Conservation (phyloP, 306 rosid species). For the Acacia melanoxylon region DNA sequence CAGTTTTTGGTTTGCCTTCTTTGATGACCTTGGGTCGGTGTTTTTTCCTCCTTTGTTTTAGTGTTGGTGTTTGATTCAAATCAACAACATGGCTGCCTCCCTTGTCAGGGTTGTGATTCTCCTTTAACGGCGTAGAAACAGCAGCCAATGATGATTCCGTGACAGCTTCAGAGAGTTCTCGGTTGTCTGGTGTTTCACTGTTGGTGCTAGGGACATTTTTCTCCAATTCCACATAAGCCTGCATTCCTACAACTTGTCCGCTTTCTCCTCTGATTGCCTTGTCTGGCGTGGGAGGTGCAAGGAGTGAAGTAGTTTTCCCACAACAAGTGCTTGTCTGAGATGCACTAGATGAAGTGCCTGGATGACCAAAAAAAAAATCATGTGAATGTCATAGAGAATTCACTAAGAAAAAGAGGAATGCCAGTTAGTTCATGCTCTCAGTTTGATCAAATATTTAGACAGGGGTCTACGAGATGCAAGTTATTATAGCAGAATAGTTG, state of each 20-base stretch:
- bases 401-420: background rate
- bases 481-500: slow-evolving; percentile 11
- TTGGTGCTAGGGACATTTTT: slow-evolving; percentile 27
- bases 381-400: slow-evolving; percentile 2
- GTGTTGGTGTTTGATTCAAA: slow-evolving; percentile 50
- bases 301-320: slow-evolving; percentile 31
- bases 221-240: slow-evolving; percentile 24
- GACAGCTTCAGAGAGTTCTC: slow-evolving; percentile 29
- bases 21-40: slow-evolving; percentile 89
- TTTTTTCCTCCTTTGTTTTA: slow-evolving; percentile 63
- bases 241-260: slow-evolving; percentile 33
- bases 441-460: slow-evolving; percentile 1
- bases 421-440: background rate
- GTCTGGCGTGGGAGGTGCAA: slow-evolving; percentile 54
- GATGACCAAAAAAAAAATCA: slow-evolving; percentile 23
- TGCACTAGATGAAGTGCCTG: slow-evolving; percentile 27
- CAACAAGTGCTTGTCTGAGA: slow-evolving; percentile 29
- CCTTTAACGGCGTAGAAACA: slow-evolving; percentile 43
- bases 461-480: background rate
- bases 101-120: slow-evolving; percentile 42
- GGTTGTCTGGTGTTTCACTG: slow-evolving; percentile 19
- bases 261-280: slow-evolving; percentile 37
- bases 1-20: slow-evolving; percentile 62
- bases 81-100: slow-evolving; percentile 41
- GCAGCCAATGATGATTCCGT: slow-evolving; percentile 40